Base-by-base conservation (phyloP, 768 basidiomycete species). In the Multifurca ochricompacta region DNA sequence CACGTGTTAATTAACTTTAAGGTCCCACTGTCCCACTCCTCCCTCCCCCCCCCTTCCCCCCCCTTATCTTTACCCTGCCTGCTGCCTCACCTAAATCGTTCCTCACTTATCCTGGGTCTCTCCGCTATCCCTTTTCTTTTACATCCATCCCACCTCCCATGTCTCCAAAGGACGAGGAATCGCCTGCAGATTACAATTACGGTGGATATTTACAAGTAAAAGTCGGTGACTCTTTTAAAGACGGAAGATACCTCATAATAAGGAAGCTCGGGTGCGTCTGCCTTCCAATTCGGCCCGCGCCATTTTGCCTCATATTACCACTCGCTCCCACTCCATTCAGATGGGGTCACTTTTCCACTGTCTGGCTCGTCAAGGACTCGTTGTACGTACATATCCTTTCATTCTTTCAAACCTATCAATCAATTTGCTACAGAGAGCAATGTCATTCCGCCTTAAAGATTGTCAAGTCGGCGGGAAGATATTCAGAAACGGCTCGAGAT, bases 341-440 rank as follows among this genome's bases (percentile, higher is more conserved):
- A 53, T 95, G 92, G 92, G 92, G 92, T 35, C 91, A 94, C 71
- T 95, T 95, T 68, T 92, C 89, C 2, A 94, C 92, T 14, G 92
- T 93, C 23, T 93, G 91, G 91, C 83, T 92, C 31, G 87, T 88
- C 18, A 83, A 84, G 65, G 90, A 91, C 67, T 69, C 73, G 25
- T 70, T 80, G 88, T 91, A 61, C 66, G 87, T 77, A 41, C 53
- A 43, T 37, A 8, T 19, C 48, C 48, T 36, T 39, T 52, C 21
- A 48, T 21, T 31, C 47, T 43, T 43, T 48, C 23, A 31, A 21
- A 14, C 18, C 23, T 14, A 11, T 41, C 25, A 18, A 34, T 23
- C 27, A 11, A 10, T 4, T 48, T 2, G 3, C 19, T 34, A 23
- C 62, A 94, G 91, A 6, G 74, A 77, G 39, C 76, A 78, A 30